Conservation (phyloP, 2,329 filamentous ascomycete species). For the Incumbomyces delicatus region DNA sequence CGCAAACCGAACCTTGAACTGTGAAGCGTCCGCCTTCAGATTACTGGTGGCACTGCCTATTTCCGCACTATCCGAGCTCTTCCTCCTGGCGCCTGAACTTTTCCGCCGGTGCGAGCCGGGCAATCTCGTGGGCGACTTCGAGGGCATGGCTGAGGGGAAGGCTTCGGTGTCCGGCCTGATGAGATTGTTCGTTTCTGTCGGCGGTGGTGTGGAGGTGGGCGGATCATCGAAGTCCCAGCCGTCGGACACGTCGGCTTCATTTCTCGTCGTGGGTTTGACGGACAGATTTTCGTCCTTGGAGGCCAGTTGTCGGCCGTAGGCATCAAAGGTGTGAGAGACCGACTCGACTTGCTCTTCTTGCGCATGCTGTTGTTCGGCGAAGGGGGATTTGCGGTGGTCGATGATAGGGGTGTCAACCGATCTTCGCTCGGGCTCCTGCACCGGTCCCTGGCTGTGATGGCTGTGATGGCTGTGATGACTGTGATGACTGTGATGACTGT, state of each 20-base stretch:
- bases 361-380: constrained; percentile 29
- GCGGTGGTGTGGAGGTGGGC: constrained; percentile 37
- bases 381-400: constrained; percentile 38
- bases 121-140: constrained; percentile 66
- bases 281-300: constrained; percentile 29
- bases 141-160: constrained; percentile 69
- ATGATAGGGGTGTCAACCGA: constrained; percentile 32
- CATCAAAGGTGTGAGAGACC: constrained; percentile 50
- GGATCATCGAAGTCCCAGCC: constrained; percentile 91
- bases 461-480: constrained; percentile 24
- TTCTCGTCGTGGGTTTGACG: constrained; percentile 29
- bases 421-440: constrained; percentile 34
- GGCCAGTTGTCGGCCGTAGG: constrained; percentile 44
- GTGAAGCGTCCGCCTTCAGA: constrained; percentile 51
- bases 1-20: constrained; percentile 87
- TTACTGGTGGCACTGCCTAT: constrained; percentile 37
- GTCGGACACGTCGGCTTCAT: constrained; percentile 48
- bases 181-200: constrained; percentile 37
- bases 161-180: constrained; percentile 73
- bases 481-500: constrained; percentile 25
- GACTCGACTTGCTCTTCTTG: constrained; percentile 48
- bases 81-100: constrained; percentile 62
- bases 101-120: constrained; percentile 63
- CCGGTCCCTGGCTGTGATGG: constrained; percentile 26
- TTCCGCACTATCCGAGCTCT: constrained; percentile 56